Conservation (phyloP, 345 rosid genomes). For the Hibiscus tridactylites region DNA sequence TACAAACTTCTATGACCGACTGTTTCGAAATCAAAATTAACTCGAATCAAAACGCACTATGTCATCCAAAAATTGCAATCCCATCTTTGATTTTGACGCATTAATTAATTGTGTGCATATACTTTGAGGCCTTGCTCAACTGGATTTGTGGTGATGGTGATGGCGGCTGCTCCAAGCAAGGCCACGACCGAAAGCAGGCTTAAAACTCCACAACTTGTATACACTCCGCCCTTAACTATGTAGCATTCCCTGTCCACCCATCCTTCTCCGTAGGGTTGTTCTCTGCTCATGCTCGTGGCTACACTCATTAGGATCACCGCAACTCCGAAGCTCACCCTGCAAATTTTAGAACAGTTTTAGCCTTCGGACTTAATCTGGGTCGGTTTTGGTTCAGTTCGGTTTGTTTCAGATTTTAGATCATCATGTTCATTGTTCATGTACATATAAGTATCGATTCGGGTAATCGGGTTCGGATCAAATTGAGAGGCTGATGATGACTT, state of each 20-base stretch:
- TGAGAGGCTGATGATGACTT: slow-evolving; percentile 1
- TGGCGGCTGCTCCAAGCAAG: slow-evolving; percentile 29
- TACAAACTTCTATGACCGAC: too few relatives aligned
- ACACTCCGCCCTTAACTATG: slow-evolving; percentile 52
- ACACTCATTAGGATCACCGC: slow-evolving; percentile 39
- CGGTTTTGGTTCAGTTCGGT: too few relatives aligned
- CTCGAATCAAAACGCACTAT: background rate
- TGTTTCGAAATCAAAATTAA: too few relatives aligned
- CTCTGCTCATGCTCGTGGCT: slow-evolving; percentile 62
- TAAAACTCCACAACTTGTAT: slow-evolving; percentile 37
- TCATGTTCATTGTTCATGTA: too few relatives aligned
- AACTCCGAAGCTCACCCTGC: slow-evolving; percentile 58
- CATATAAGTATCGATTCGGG: too few relatives aligned
- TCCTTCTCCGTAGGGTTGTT: slow-evolving; percentile 58
- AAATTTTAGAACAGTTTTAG: background rate
- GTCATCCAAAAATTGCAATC: background rate
- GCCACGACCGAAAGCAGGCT: slow-evolving; percentile 27
- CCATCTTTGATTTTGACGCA: slow-evolving; percentile 3
- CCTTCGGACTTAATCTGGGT: too few relatives aligned
- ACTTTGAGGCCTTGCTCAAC: slow-evolving; percentile 20
- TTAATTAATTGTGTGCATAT: slow-evolving; percentile 18
- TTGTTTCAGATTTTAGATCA: too few relatives aligned
- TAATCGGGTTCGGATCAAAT: too few relatives aligned
- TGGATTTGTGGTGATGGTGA: slow-evolving; percentile 1
- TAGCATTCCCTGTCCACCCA: slow-evolving; percentile 78